phyloP scores from a whole-genome alignment of 257 asterid genomes.

The Gynochthodes officinalis region DNA sequence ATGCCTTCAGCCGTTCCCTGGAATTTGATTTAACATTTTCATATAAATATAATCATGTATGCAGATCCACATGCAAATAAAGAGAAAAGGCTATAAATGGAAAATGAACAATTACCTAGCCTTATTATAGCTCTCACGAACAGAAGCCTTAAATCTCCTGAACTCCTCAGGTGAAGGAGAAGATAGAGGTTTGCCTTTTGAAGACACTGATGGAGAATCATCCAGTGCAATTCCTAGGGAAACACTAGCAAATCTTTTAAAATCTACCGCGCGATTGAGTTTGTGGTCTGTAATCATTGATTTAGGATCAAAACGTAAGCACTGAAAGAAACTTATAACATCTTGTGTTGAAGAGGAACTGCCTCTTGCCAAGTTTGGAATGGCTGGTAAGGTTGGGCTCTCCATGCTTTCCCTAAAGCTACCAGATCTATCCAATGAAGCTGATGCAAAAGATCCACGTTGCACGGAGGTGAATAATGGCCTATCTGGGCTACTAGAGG shows the following conservation, averaged over 20 bases:
- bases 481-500: conserved; percentile 91
- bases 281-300: conserved; percentile 75
- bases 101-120: conserved; percentile 60
- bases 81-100: conserved; percentile 1
- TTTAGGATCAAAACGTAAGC: conserved; percentile 88
- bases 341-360: conserved; percentile 68
- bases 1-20: conserved; percentile 89
- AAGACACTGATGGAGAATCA: conserved; percentile 54
- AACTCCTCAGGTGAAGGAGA: conserved; percentile 73
- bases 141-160: conserved; percentile 70
- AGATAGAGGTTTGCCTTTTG: conserved; percentile 52
- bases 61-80: conserved; percentile 18
- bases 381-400: conserved; percentile 62
- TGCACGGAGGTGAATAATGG: conserved; percentile 63
- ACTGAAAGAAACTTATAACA: conserved; percentile 65
- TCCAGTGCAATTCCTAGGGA: conserved; percentile 69
- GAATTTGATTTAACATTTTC: conserved; percentile 26
- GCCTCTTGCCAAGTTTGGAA: conserved; percentile 75
- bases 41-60: conserved; percentile 15
- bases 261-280: conserved; percentile 66
- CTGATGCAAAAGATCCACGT: conserved; percentile 65
- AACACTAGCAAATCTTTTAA: conserved; percentile 71
- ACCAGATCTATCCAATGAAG: conserved; percentile 76
- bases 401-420: conserved; percentile 76
- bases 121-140: conserved; percentile 62